Evolutionary conservation across 1,139 yeast species (phyloP).

Genomic region (Diutina pseudorugosa): DNA sequence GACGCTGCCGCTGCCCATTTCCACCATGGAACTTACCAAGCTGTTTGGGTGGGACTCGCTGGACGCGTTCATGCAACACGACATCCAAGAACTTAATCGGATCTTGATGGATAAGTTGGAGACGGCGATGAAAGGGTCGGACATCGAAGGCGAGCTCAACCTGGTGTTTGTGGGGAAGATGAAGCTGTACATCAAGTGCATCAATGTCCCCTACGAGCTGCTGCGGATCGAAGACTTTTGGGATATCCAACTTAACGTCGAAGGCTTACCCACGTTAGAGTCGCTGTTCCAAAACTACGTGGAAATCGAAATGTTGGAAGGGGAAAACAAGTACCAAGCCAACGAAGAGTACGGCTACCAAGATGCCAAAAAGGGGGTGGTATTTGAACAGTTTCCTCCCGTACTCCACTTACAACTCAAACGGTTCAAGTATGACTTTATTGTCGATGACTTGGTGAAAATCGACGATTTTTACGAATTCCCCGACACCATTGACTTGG

Average conservation of each 20-base stretch:
- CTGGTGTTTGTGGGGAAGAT: conserved; percentile 91
- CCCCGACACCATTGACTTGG: conserved; percentile 71
- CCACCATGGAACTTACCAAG: conserved; percentile 74
- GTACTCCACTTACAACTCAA: conserved; percentile 87
- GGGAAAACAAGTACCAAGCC: conserved; percentile 93
- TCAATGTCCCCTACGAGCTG: conserved; percentile 90
- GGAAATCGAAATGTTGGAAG: conserved; percentile 80
- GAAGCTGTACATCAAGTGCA: conserved; percentile 90
- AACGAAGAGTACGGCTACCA: conserved; percentile 78
- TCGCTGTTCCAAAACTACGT: conserved; percentile 79
- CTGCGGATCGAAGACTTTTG: conserved; percentile 90
- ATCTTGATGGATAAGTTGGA: conserved; percentile 92
- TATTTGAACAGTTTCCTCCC: conserved; percentile 82
- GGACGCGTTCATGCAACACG: conserved; percentile 96
- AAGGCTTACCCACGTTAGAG: conserved; percentile 59
- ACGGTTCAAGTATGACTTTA: conserved; percentile 88
- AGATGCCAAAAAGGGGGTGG: conserved; percentile 95
- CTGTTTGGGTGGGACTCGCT: conserved; percentile 97
- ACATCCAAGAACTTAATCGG: conserved; percentile 91
- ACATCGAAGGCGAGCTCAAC: conserved; percentile 67
- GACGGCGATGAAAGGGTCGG: conserved; percentile 81
- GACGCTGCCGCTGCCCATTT: conserved; percentile 63
- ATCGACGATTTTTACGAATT: conserved; percentile 89
- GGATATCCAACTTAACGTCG: conserved; percentile 95
- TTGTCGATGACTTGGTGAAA: conserved; percentile 79